Base-by-base conservation (phyloP, 73 alveolate genomes). In the Paraurostyla sp. region DNA sequence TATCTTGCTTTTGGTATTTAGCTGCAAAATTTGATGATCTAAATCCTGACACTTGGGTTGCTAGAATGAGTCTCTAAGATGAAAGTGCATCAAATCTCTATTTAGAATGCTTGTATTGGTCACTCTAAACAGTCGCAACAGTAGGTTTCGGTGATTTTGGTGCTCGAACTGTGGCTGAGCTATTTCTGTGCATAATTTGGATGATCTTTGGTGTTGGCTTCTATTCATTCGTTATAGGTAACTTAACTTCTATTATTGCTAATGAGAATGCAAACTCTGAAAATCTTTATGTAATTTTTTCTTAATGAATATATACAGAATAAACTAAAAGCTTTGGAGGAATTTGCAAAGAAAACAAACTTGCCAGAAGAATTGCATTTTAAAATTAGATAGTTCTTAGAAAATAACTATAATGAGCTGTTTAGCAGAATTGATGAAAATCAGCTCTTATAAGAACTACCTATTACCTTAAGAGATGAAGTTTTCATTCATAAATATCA, bases 121-220 rank as follows among this genome's bases (percentile, higher is more conserved):
- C 91, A 16, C 32, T 81, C 6, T 43, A 81, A 71, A 81, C 91
- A 6, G 71, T 81, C 7, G 69, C 94, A 16, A 83, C 94, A 13
- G 94, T 88, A 0, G 94, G 94, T 41, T 88, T 40, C 46, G 94
- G 94, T 22, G 94, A 88, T 33, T 71, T 88, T 36, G 85, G 84
- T 0, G 91, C 94, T 3, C 56, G 29, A 4, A 83, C 82, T 35
- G 56, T 22, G 13, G 15, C 93, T 30, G 98, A 94, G 68, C 87
- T 94, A 63, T 90, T 95, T 41, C 89, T 94, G 40, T 83, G 96
- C 51, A 82, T 94, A 38, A 76, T 95, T 51, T 94, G 97, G 97
- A 97, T 97, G 99, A 83, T 95, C 86, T 95, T 96, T 63, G 99
- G 99, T 11, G 99, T 97, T 2, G 97, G 97, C 38, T 91, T 97